Evolutionary conservation across 2,329 filamentous ascomycete species (phyloP).

Genomic region (Sarocladium oryzae): DNA sequence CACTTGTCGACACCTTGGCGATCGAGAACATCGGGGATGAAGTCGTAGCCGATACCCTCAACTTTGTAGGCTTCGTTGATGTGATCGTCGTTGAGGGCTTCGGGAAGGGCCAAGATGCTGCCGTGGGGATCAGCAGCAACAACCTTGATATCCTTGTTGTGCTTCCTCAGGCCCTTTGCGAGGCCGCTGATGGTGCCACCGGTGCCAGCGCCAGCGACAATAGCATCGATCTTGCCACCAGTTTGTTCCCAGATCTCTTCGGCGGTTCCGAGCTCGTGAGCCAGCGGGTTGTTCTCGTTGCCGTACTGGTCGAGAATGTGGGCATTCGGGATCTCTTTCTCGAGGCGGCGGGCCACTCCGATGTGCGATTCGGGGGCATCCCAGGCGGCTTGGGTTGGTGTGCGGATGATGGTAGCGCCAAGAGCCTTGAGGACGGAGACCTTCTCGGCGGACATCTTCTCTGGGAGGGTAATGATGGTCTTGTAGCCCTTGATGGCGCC

Average conservation of each 20-base stretch:
- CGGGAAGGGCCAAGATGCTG: slow-evolving; percentile 81
- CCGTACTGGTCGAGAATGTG: slow-evolving; percentile 96
- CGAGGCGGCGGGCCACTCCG: slow-evolving; percentile 79
- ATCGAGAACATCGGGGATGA: slow-evolving; percentile 89
- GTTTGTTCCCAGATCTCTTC: slow-evolving; percentile 96
- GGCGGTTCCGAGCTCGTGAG: slow-evolving; percentile 89
- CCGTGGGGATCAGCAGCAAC: slow-evolving; percentile 90
- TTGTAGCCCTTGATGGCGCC: slow-evolving; percentile 96
- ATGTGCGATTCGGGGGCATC: slow-evolving; percentile 96
- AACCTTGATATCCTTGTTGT: slow-evolving; percentile 78
- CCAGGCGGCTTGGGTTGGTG: slow-evolving; percentile 90
- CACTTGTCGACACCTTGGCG: slow-evolving; percentile 77
- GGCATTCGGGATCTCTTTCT: slow-evolving; percentile 94
- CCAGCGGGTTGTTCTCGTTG: slow-evolving; percentile 84
- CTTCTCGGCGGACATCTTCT: slow-evolving; percentile 99
- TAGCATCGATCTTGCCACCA: slow-evolving; percentile 68
- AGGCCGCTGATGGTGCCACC: slow-evolving; percentile 93
- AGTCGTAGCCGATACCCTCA: slow-evolving; percentile 97
- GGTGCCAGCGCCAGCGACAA: slow-evolving; percentile 90
- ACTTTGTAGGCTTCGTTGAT: slow-evolving; percentile 90
- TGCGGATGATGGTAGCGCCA: slow-evolving; percentile 95
- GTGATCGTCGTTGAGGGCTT: slow-evolving; percentile 69
- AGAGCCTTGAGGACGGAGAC: slow-evolving; percentile 90
- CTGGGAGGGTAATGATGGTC: slow-evolving; percentile 95
- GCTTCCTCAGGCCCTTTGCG: slow-evolving; percentile 77